Base-by-base conservation (phyloP, 768 basidiomycete genomes). In the Boletus vinaceobasis region DNA sequence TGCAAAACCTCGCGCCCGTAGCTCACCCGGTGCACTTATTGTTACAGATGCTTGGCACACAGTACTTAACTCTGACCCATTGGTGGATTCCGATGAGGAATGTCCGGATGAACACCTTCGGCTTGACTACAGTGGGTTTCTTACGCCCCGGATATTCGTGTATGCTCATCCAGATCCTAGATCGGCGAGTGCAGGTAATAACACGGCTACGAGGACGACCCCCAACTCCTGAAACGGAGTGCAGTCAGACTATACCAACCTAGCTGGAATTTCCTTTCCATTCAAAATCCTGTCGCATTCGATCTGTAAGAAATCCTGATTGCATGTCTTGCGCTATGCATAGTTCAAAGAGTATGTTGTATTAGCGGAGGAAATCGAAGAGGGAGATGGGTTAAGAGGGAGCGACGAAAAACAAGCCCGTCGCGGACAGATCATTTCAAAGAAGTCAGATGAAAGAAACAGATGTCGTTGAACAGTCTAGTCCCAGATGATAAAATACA, bases 41-140 rank as follows among this genome's bases (percentile, higher is more conserved):
- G 5, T 14, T 39, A 19, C 63, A 91, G 89, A 90, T 65, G 84
- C 89, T 15, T 90, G 86, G 86, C 82, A 87, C 62, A 76, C 80
- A 15, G 75, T 85, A 53, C 79, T 76, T 49, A 82, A 79, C 31
- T 80, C 82, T 36, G 89, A 91, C 64, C 85, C 89, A n/a, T 73
- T 90, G 29, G 71, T 77, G 47, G 87, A 90, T 68, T 90, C 89
- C 29, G 89, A 90, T 55, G 86, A 88, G 40, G 86, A 88, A 63
- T 71, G 73, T 45, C 77, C 74, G 14, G 86, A 90, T 62, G 85
- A 87, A 61, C 75, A 86, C 60, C 74, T 79, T 35, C 79, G 83
- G 32, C 72, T 79, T 44, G 88, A 90, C 61, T 88, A 87, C 61
- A 70, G 88, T 89, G 56, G n/a, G 57, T 52, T 66, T 54, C 35